Base-by-base conservation (phyloP, 177 flowering plant genomes). In the Vitis hybrid region DNA sequence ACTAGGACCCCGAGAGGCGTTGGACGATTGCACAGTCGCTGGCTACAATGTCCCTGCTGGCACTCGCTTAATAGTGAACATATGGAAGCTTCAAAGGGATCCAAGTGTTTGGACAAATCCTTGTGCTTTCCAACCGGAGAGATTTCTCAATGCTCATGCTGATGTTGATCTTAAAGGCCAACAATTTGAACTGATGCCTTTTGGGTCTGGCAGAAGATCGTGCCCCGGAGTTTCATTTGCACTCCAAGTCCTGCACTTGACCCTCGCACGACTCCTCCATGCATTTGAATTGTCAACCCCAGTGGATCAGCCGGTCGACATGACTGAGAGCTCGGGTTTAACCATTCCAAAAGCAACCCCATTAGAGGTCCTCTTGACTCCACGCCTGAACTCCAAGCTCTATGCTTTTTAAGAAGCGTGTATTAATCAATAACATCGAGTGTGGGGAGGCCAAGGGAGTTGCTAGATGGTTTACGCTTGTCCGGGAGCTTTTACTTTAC, bases 31-130 rank as follows among this genome's bases (percentile, higher is more conserved):
- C 75, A 67, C 27, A 3, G 15, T 79, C 1, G 70, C 15, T 2
- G 82, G 82, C 52, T 77, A 72, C 52, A 62, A 58, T 55, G 64
- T 79, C n/a, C 54, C 66, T 1, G 49, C 50, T 1, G 77, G 82
- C 32, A 82, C 82, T 0, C 62, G 79, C 1, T 19, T 82, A 15
- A 18, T 77, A 0, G 67, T 77, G 2, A 82, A 82, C 60, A 11
- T 76, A 0, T 74, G 58, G 58, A 69, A 69, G 65, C 15, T 74
- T 27, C 76, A 74, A 0, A 27, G 76, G 13, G 76, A 74, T 56
- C 59, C 63, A 2, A 55, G 51, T 48, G 60, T 64, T 5, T 74
- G 72, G 72, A 0, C 30, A 9, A 16, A 63, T 40, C 68, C 76
- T 1, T 10, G 51, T 2, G 69, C 64, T 30, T 74, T 74, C 54